Base-by-base conservation (phyloP, 495 filamentous ascomycete genomes). In the Aspergillus avenaceus region DNA sequence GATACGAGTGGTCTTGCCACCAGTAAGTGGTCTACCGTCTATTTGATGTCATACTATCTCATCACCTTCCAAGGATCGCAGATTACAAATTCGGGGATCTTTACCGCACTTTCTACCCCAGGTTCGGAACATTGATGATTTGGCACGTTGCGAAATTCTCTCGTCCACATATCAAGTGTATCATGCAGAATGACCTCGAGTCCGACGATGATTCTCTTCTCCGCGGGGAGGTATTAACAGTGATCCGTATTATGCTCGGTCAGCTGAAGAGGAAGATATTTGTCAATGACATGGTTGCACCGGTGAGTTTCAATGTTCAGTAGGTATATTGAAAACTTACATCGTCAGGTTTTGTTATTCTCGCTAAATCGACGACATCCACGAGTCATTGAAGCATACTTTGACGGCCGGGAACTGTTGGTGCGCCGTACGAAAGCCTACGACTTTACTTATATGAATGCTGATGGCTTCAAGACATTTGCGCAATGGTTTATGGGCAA, bases 401-500 rank as follows among this genome's bases (percentile, higher is more conserved):
- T 56, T 49, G 44, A 56, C 42, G 54, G 49, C 37, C 23, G 38
- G 12, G 34, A 46, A n/a, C 44, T 56, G 34, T 12, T 56, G 27
- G 11, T 56, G 21, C 49, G 54, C 13, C 54, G 16, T 26, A 56
- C 43, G 6, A 53, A 49, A 9, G 22, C 36, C 13, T 56, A 34
- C 29, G 54, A 52, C 23, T 56, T 56, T 28, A 45, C 37, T 3
- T 38, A n/a, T 13, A 4, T 44, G 34, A 50, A 56, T 36, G 25
- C 16, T 2, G 49, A 24, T 34, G 53, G 31, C 24, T 47, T 56
- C 34, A 56, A 52, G 43, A 43, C 19, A 13, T 52, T 56, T 52
- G 53, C 34, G 5, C 34, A 47, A 42, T 56, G 48, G 53, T 47
- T 24, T 23, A n/a, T 55, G 24, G 47, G 53, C n/a, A 82, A n/a